phyloP scores from a whole-genome alignment of 1,284 basidiomycete genomes.

The Microbotryum scabiosae region DNA sequence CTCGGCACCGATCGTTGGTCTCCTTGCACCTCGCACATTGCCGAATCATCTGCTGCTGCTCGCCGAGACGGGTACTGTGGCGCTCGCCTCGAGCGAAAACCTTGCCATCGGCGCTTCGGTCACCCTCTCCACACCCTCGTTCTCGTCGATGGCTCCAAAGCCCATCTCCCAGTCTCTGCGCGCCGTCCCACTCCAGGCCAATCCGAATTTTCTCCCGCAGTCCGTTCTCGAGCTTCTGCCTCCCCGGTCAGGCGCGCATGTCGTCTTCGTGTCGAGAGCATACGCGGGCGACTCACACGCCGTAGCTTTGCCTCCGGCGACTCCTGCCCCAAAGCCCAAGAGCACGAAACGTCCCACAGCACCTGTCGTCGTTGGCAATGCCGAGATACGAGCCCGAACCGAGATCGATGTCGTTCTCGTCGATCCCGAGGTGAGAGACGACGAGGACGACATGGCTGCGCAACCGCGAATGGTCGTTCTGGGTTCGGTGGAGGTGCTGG shows the following conservation, averaged over 20 bases:
- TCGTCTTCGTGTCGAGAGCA: slow-evolving; percentile 17
- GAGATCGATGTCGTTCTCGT: slow-evolving; percentile 26
- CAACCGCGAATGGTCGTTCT: slow-evolving; percentile 12
- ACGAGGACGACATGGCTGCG: slow-evolving; percentile 17
- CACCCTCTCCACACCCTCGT: slow-evolving; percentile 2
- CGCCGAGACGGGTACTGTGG: slow-evolving; percentile 19
- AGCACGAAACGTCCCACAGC: slow-evolving; percentile 22
- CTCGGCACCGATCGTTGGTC: slow-evolving; percentile 19
- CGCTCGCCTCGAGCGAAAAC: slow-evolving; percentile 19
- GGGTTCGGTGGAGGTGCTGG: slow-evolving; percentile 14
- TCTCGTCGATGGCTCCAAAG: background rate
- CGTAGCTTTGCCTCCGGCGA: background rate
- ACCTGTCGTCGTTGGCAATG: slow-evolving; percentile 19
- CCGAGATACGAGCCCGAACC: background rate
- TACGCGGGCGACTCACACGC: background rate
- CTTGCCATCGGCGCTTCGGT: slow-evolving; percentile 17
- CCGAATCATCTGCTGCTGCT: slow-evolving; percentile 27
- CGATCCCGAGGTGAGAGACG: slow-evolving; percentile 14
- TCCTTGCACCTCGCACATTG: slow-evolving; percentile 25
- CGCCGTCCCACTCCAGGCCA: slow-evolving; percentile 10
- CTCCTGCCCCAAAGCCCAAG: slow-evolving; percentile 21
- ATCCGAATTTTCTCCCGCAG: slow-evolving; percentile 3
- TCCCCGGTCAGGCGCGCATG: slow-evolving; percentile 13
- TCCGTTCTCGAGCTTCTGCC: slow-evolving; percentile 2
- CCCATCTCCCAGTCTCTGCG: slow-evolving; percentile 13